Base-by-base conservation (phyloP, 1,284 basidiomycete species). In the Paramarasmius palmivorus region DNA sequence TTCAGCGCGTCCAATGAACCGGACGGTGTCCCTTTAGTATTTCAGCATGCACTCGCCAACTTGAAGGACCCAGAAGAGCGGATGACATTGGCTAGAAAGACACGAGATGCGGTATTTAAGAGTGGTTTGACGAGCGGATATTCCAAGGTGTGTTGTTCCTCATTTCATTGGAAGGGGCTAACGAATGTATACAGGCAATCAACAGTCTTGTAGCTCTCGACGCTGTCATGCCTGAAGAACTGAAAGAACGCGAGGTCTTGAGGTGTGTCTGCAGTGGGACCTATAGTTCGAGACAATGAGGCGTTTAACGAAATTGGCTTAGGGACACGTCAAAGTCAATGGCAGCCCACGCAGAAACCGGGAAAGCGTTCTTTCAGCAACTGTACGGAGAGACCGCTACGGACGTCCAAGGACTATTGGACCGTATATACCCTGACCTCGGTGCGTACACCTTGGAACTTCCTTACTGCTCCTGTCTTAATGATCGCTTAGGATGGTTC, bases 21-120 rank as follows among this genome's bases (percentile, higher is more conserved):
- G 2, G 81, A 83, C 37, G 79, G 69, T 1, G 75, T 84, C n/a
- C 78, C 81, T 2, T 60, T 65, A 38, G 74, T 86, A 14, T 82
- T 83, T 62, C 58, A 75, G 42, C 69, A 77, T 55, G 81, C 72
- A 2, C 59, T 83, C 39, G 54, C 68, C 4, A 52, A 50, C 1
- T 63, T 48, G 35, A 52, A 64, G 19, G 65, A 65, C 0, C 65
- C 68, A 10, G 60, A 63, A 9, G 72, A 79, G 53, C 67, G 65
- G 37, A 64, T 72, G 25, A 40, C 69, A 4, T 66, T 83, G 3
- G 76, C 76, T 40, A 69, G 75, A 53, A 81, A 75, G 59, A 61
- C 83, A 22, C 72, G 82, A 12, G 84, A 86, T 55, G 76, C 76
- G 0, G 56, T 86, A 6, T 77, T 85, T 66, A 84, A 83, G 60